These are phyloP conservation scores for Orbilia javanica DNA, from an alignment of 2,329 filamentous ascomycete genomes.

Conservation along the genomic window DNA sequence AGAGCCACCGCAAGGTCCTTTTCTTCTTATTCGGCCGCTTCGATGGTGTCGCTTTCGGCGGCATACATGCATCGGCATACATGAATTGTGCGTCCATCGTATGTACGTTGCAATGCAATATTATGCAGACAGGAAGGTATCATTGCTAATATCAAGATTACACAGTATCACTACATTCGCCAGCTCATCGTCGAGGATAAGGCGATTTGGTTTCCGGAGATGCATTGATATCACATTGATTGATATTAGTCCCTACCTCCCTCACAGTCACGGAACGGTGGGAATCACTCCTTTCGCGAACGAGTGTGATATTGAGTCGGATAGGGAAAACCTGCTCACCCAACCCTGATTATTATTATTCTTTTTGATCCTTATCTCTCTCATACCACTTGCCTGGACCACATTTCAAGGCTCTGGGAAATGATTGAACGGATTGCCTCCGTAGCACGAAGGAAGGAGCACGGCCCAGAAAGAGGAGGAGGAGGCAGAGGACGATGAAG, in stretches of 20 bases:
- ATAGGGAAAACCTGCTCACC: constrained; percentile 17
- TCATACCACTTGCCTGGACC: constrained; percentile 12
- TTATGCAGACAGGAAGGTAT: not conserved
- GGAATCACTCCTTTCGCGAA: constrained; percentile 11
- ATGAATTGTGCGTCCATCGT: constrained; percentile 20
- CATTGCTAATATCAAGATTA: not conserved
- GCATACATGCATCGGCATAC: constrained; percentile 25
- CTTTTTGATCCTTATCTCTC: constrained; percentile 43
- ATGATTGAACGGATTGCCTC: constrained; percentile 37
- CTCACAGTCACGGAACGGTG: constrained; percentile 15
- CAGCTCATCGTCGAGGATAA: constrained; percentile 19
- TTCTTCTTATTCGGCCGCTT: constrained; percentile 21
- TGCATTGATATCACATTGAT: not conserved
- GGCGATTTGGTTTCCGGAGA: not conserved
- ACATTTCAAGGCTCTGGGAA: constrained; percentile 37
- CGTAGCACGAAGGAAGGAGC: constrained; percentile 23
- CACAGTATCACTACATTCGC: not conserved
- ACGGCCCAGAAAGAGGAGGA: not conserved
- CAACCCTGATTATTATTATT: constrained; percentile 17
- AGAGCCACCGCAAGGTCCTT: not conserved
- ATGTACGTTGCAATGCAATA: not conserved
- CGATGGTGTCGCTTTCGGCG: constrained; percentile 43
- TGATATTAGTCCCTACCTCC: not conserved
- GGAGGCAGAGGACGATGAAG: constrained; percentile 1
- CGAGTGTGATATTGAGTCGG: constrained; percentile 4